Percentiles rank a stretch among this genome's conserved stretches.
Evolutionary conservation across 345 rosid genomes (phyloP).

Genomic region (Eucalyptus tenuipes): DNA sequence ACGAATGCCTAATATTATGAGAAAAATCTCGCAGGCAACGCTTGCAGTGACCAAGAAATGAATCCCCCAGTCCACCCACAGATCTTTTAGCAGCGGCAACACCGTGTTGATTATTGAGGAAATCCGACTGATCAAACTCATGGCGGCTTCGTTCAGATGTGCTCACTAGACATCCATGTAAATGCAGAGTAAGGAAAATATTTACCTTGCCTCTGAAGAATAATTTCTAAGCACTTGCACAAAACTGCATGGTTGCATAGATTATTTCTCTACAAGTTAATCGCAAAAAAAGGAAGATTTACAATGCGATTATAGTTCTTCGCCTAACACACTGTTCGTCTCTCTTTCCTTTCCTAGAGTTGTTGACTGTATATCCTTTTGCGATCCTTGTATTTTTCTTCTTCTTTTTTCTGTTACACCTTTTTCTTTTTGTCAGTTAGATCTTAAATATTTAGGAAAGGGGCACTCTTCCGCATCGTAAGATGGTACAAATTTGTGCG

Average conservation of each 20-base stretch:
- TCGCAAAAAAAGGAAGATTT: too few relatives aligned
- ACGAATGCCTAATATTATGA: background rate
- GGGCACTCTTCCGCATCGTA: background rate
- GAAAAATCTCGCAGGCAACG: background rate
- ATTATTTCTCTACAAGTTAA: background rate
- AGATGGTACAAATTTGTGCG: background rate
- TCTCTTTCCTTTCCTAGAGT: background rate
- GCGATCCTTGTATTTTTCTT: background rate
- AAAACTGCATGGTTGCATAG: background rate
- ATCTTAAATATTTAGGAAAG: too few relatives aligned
- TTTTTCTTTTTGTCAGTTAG: too few relatives aligned
- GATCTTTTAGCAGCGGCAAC: background rate
- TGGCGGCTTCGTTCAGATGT: background rate
- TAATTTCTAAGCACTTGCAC: background rate
- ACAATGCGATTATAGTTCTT: too few relatives aligned
- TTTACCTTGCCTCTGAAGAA: background rate
- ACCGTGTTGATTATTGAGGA: background rate
- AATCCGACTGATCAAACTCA: background rate
- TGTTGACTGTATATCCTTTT: background rate
- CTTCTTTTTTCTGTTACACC: background rate
- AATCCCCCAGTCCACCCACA: background rate
- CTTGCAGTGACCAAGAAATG: background rate
- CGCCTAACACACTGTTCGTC: background rate
- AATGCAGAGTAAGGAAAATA: background rate
- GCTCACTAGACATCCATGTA: background rate